phyloP scores from a whole-genome alignment of 2,329 filamentous ascomycete genomes.

The Capronia epimyces region DNA sequence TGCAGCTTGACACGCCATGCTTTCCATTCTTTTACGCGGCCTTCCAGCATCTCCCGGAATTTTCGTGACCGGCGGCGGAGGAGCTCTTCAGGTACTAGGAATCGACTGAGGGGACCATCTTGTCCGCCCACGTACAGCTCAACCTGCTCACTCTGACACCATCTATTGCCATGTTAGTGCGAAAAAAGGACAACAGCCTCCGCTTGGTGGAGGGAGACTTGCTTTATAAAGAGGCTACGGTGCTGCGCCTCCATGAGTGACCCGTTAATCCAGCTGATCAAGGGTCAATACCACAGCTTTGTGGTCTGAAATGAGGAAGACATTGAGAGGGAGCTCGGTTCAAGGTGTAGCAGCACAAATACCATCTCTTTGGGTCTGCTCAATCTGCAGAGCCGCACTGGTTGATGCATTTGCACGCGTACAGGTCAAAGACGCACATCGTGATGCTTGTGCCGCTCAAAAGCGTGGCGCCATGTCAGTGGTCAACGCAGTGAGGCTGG shows the following conservation, averaged over 20 bases:
- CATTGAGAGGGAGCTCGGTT: neutral
- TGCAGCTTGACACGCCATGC: neutral
- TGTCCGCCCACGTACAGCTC: conserved; percentile 6
- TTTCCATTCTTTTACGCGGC: neutral
- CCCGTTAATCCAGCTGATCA: neutral
- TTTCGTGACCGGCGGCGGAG: conserved; percentile 18
- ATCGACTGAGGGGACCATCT: neutral
- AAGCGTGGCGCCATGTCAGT: neutral
- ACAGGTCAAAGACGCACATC: neutral
- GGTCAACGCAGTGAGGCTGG: conserved; percentile 2
- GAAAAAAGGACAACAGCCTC: neutral
- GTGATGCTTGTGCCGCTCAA: neutral
- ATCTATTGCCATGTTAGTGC: conserved; percentile 8
- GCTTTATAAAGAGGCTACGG: conserved; percentile 14
- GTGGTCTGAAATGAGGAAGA: neutral
- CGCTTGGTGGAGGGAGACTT: too few species aligned
- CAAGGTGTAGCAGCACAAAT: neutral
- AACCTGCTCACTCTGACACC: conserved; percentile 17
- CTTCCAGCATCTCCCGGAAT: conserved; percentile 9
- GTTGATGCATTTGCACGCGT: neutral
- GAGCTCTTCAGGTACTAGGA: conserved; percentile 15
- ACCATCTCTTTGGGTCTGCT: neutral
- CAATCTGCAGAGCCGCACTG: neutral
- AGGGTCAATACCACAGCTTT: neutral
- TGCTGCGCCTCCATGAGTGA: conserved; percentile 10